Percentiles rank a stretch among this genome's conserved stretches.
phyloP scores from a whole-genome alignment of 2,329 filamentous ascomycete genomes.

The Colletotrichum spinosum region DNA sequence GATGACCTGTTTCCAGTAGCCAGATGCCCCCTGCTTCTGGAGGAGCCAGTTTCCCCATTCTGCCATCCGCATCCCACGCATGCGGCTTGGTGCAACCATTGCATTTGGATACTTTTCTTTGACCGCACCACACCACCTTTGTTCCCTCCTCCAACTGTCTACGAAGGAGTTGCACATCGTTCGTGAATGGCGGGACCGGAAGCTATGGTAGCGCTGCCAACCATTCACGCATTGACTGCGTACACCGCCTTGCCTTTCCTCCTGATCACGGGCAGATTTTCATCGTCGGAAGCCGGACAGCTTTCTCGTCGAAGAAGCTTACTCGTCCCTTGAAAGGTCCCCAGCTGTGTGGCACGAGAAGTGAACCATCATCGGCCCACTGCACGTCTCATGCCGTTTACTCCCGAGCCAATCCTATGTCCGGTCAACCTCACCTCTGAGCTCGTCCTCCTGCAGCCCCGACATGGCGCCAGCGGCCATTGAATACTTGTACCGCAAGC shows the following conservation, averaged over 20 bases:
- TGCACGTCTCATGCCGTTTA: constrained; percentile 25
- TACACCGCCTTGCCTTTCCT: constrained; percentile 12
- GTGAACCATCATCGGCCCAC: constrained; percentile 17
- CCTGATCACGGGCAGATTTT: not conserved
- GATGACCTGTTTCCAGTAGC: constrained; percentile 12
- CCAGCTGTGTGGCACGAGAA: constrained; percentile 6
- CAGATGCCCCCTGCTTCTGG: constrained; percentile 11
- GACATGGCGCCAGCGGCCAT: not conserved
- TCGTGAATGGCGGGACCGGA: constrained; percentile 21
- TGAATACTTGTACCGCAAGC: too few species aligned
- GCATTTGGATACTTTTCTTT: constrained; percentile 19
- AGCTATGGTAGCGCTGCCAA: constrained; percentile 28
- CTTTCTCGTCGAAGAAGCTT: too few species aligned
- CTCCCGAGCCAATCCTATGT: constrained; percentile 6
- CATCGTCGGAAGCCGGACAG: not conserved
- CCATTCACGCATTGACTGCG: constrained; percentile 10
- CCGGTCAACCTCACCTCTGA: constrained; percentile 1
- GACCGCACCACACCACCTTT: constrained; percentile 17
- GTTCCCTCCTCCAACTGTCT: constrained; percentile 28
- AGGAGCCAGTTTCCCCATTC: constrained; percentile 16
- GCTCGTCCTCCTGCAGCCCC: constrained; percentile 14
- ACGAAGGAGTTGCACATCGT: constrained; percentile 16
- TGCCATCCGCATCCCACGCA: constrained; percentile 4
- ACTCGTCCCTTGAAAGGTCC: not conserved
- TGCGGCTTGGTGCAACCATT: constrained; percentile 9